These are phyloP conservation scores for Podila minutissima DNA, from an alignment of 192 early-diverging fungal genomes.

Conservation along the genomic window DNA sequence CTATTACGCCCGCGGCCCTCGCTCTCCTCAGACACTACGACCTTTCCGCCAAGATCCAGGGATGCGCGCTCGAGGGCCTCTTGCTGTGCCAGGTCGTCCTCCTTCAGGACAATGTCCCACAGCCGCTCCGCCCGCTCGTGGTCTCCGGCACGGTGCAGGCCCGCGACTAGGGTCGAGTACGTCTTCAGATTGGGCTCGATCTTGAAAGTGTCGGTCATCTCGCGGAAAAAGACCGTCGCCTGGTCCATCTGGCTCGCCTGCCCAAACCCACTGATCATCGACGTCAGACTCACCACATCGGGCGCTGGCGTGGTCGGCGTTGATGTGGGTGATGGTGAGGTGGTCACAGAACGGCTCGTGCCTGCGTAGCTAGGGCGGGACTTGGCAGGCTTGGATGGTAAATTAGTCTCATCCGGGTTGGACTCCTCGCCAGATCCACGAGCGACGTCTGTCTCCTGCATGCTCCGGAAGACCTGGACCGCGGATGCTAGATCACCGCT, in stretches of 20 bases:
- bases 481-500: slow-evolving; percentile 29
- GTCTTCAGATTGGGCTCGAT: slow-evolving; percentile 46
- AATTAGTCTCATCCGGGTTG: neutral
- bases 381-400: slow-evolving; percentile 17
- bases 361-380: neutral
- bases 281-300: slow-evolving; percentile 32
- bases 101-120: slow-evolving; percentile 32
- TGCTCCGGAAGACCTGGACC: slow-evolving; percentile 35
- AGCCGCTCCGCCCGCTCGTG: slow-evolving; percentile 22
- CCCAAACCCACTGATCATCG: slow-evolving; percentile 36
- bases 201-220: slow-evolving; percentile 23
- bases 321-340: neutral
- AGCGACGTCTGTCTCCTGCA: slow-evolving; percentile 11
- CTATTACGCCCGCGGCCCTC: neutral
- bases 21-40: neutral
- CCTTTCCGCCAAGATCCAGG: neutral
- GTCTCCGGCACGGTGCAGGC: slow-evolving; percentile 25
- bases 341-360: neutral
- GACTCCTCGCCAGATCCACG: neutral
- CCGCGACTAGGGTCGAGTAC: slow-evolving; percentile 29
- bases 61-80: neutral
- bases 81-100: slow-evolving; percentile 3
- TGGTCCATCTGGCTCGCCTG: slow-evolving; percentile 25
- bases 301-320: slow-evolving; percentile 4
- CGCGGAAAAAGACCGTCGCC: slow-evolving; percentile 23